phyloP scores from a whole-genome alignment of 371 early-diverging fungal genomes.

The Funneliformis caledonium region DNA sequence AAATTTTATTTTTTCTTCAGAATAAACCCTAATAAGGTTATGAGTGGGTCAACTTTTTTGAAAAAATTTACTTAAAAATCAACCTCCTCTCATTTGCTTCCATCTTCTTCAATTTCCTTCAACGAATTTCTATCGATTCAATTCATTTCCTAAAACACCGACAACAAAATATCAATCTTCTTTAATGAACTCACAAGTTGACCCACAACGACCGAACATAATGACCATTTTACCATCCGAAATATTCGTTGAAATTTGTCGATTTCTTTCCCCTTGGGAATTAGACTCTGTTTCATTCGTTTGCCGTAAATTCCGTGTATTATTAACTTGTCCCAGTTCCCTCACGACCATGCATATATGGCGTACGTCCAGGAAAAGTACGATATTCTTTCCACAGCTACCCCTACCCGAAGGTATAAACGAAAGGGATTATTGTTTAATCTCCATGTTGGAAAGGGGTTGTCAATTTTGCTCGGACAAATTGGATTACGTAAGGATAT shows the following conservation, averaged over 20 bases:
- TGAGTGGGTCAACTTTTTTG: too few species aligned
- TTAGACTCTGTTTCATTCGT: not conserved
- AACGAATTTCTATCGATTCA: not conserved
- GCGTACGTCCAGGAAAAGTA: not conserved
- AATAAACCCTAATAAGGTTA: too few species aligned
- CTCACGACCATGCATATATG: constrained; percentile 21
- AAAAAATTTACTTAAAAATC: too few species aligned
- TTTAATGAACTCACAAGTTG: not conserved
- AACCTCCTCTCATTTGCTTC: too few species aligned
- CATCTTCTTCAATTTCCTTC: too few species aligned
- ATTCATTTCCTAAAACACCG: not conserved
- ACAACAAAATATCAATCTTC: not conserved
- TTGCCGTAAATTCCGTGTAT: constrained; percentile 20
- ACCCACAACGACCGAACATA: not conserved
- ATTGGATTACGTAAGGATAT: not conserved
- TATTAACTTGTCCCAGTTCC: constrained; percentile 6
- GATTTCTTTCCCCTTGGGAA: constrained; percentile 7
- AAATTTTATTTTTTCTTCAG: too few species aligned
- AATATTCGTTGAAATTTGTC: constrained; percentile 30
- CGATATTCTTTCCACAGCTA: constrained; percentile 4
- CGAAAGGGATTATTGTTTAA: constrained; percentile 6
- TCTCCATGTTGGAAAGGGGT: not conserved
- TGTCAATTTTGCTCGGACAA: constrained; percentile 18
- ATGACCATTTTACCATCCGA: not conserved
- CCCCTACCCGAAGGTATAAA: constrained; percentile 6